A percentile compares a stretch with the other conserved stretches of the same genome.
Evolutionary conservation across 1,139 yeast species (phyloP).

Genomic region (Saccharomyces hybrid): DNA sequence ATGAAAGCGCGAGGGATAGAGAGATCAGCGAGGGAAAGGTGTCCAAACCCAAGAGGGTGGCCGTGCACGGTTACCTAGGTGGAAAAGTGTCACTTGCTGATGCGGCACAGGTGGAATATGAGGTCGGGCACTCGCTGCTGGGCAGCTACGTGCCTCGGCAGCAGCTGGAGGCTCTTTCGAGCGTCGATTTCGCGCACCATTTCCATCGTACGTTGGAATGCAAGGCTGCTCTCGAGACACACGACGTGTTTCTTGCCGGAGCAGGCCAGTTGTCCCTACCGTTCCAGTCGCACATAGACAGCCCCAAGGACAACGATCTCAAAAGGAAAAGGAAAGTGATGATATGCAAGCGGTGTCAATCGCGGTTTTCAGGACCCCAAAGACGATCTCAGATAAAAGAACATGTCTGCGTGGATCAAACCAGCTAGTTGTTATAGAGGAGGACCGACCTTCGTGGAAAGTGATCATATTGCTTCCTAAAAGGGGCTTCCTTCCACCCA

Average conservation of each 20-base stretch:
- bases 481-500: not conserved
- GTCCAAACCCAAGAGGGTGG: slow-evolving; percentile 12
- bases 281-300: slow-evolving; percentile 2
- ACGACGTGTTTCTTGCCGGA: slow-evolving; percentile 21
- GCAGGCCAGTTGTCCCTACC: slow-evolving; percentile 5
- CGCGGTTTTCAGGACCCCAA: slow-evolving; percentile 20
- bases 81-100: slow-evolving; percentile 24
- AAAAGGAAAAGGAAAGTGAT: slow-evolving; percentile 17
- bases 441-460: not conserved
- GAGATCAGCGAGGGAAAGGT: slow-evolving; percentile 6
- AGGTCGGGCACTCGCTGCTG: slow-evolving; percentile 26
- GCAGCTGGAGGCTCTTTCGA: slow-evolving; percentile 29
- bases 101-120: slow-evolving; percentile 20
- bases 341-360: slow-evolving; percentile 20
- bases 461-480: not conserved
- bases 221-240: slow-evolving; percentile 22
- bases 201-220: slow-evolving; percentile 28
- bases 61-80: slow-evolving; percentile 29
- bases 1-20: slow-evolving; percentile 9
- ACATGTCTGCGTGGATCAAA: slow-evolving; percentile 9
- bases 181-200: slow-evolving; percentile 31
- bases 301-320: slow-evolving; percentile 4
- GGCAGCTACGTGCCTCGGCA: slow-evolving; percentile 31
- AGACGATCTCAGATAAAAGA: slow-evolving; percentile 14
- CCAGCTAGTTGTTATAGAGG: not conserved